Base-by-base conservation (phyloP, 208 protist species). In the Leishmania gerbilli region DNA sequence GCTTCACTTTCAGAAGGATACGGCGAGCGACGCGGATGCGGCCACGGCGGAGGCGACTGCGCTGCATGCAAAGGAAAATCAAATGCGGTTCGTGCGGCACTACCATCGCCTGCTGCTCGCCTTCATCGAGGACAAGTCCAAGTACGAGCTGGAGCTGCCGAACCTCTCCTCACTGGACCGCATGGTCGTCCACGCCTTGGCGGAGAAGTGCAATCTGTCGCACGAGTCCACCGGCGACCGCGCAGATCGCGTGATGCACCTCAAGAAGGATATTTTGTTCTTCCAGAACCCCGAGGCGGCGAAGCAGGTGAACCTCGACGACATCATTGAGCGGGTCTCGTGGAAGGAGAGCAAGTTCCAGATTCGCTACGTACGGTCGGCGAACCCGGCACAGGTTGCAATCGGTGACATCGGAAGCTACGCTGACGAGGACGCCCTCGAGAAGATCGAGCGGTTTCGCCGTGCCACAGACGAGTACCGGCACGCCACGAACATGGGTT, bases 211-310 rank as follows among this genome's bases (percentile, higher is more conserved):
- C 88, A 97, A 97, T 69, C 84, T 98, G 19, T 89, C 88, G 3
- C 95, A 98, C 82, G 83, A 93, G 47, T 96, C 91, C 17, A 80
- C 71, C 47, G 93, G 93, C 19, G 53, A 71, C 2, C 87, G 88
- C 37, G 74, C 82, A 5, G 64, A 88, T 49, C 90, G 95, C 40
- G 86, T 87, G 53, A 87, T 98, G 65, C 81, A 91, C 74, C 87
- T 98, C 19, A 92, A 90, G 69, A 97, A 97, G 79, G 95, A 97
- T 72, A 87, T 89, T 4, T 86, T 98, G 62, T 96, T 97, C 82
- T 97, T 92, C 65, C 77, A 93, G 53, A 80, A 94, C 79, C 91
- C 88, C 4, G 87, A 94, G 65, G 89, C 84, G 42, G 84, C 81
- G 56, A 85, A 87, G 45, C 80, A 84, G 31, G 88, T 90, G 6